Percentiles rank a stretch among this genome's conserved stretches.
These are phyloP conservation scores for Cochlearia excelsa DNA, from an alignment of 345 rosid species.

Conservation along the genomic window DNA sequence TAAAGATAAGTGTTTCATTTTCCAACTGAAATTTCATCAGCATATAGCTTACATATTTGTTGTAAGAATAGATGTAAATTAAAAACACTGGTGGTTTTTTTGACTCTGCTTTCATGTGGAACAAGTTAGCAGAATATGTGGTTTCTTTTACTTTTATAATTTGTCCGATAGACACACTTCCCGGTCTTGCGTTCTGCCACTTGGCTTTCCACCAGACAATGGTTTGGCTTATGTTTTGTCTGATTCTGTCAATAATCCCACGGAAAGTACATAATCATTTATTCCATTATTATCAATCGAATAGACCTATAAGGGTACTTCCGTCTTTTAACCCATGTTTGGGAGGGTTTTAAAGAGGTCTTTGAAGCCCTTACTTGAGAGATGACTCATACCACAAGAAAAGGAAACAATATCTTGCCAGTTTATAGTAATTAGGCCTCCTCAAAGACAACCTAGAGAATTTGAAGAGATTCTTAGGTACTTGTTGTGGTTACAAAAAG, in stretches of 20 bases:
- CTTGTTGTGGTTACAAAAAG: no score
- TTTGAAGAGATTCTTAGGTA: neutral
- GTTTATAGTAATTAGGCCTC: neutral
- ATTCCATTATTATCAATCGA: constrained; percentile 9
- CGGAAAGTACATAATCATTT: constrained; percentile 1
- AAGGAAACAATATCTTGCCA: neutral
- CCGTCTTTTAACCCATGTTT: constrained; percentile 8
- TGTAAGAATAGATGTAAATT: no score
- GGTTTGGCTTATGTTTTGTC: constrained; percentile 44
- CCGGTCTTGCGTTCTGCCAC: constrained; percentile 41
- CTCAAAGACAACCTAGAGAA: neutral
- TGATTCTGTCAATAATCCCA: constrained; percentile 6
- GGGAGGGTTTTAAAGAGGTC: neutral
- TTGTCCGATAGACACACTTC: constrained; percentile 9
- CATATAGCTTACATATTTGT: no score
- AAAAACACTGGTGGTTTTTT: no score
- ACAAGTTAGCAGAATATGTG: constrained; percentile 19
- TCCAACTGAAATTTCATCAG: no score
- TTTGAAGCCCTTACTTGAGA: constrained; percentile 10
- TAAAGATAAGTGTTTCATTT: no score
- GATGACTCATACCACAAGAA: neutral
- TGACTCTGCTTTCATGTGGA: constrained; percentile 25
- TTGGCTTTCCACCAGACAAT: constrained; percentile 28
- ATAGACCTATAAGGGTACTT: neutral
- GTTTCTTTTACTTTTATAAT: constrained; percentile 10